Evolutionary conservation across 495 filamentous ascomycete species (phyloP).

Genomic region (Podospora australis): DNA sequence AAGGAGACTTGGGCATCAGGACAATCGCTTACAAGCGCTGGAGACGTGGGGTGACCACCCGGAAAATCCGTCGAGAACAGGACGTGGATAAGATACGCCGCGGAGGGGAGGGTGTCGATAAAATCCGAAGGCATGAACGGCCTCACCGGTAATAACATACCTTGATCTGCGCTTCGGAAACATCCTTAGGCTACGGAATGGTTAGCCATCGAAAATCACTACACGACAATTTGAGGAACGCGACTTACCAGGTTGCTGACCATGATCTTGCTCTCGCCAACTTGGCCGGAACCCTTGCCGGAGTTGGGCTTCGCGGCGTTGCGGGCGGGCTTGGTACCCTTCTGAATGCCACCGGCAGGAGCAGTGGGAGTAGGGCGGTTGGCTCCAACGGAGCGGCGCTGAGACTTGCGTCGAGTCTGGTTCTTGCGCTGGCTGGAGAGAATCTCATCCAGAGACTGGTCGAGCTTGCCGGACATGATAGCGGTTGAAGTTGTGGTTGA

Average conservation of each 20-base stretch:
- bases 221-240: not conserved
- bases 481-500: constrained; percentile 23
- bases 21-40: constrained; percentile 20
- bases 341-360: constrained; percentile 82
- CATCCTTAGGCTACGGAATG: constrained; percentile 71
- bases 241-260: constrained; percentile 93
- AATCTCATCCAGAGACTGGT: constrained; percentile 94
- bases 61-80: constrained; percentile 32
- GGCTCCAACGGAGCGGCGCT: constrained; percentile 45
- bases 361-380: constrained; percentile 48
- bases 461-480: constrained; percentile 87
- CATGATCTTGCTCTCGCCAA: constrained; percentile 86
- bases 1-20: constrained; percentile 34
- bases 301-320: constrained; percentile 55
- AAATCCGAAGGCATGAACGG: constrained; percentile 46
- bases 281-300: constrained; percentile 48
- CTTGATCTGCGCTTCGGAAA: constrained; percentile 94
- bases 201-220: constrained; percentile 42
- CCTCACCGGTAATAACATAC: constrained; percentile 90
- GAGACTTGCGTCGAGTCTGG: constrained; percentile 47
- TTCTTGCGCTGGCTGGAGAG: constrained; percentile 63
- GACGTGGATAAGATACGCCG: constrained; percentile 37
- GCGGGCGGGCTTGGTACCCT: constrained; percentile 61
- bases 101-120: constrained; percentile 41
- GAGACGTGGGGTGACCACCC: constrained; percentile 14